These are phyloP conservation scores for Saprolegnia parasitica DNA, from an alignment of 352 stramenopile species.

Conservation along the genomic window DNA sequence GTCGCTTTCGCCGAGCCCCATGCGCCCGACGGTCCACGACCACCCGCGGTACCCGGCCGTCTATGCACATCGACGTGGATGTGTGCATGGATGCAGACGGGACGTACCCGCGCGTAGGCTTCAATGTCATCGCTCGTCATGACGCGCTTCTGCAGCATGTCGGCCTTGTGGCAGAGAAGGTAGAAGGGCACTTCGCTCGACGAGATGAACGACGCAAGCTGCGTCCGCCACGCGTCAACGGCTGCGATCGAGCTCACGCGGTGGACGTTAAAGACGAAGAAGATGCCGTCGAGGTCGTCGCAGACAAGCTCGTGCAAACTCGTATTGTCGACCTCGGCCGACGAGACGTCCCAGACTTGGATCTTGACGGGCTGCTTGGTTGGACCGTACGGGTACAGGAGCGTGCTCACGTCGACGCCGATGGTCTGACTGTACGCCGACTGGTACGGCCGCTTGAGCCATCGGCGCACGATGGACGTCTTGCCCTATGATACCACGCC, in stretches of 20 bases:
- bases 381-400: constrained; percentile 39
- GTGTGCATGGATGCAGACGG: neutral
- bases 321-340: constrained; percentile 54
- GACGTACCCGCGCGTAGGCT: constrained; percentile 53
- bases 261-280: constrained; percentile 87
- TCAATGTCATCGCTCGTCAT: constrained; percentile 84
- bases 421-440: constrained; percentile 69
- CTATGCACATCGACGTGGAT: constrained; percentile 28
- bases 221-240: constrained; percentile 78
- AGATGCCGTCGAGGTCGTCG: constrained; percentile 74
- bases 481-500: constrained; percentile 46
- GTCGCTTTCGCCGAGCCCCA: constrained; percentile 78
- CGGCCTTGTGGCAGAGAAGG: constrained; percentile 75
- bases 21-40: constrained; percentile 79
- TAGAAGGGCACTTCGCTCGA: constrained; percentile 74
- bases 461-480: constrained; percentile 72
- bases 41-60: constrained; percentile 67
- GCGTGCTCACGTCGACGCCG: constrained; percentile 63
- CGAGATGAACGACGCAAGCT: constrained; percentile 63
- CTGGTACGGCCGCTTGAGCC: constrained; percentile 66
- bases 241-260: constrained; percentile 80
- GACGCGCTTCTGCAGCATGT: constrained; percentile 78
- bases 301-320: constrained; percentile 46
- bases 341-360: constrained; percentile 75
- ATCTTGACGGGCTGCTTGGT: constrained; percentile 43